Conservation (phyloP, 1,284 basidiomycete species). For the Coriolopsis trogii region DNA sequence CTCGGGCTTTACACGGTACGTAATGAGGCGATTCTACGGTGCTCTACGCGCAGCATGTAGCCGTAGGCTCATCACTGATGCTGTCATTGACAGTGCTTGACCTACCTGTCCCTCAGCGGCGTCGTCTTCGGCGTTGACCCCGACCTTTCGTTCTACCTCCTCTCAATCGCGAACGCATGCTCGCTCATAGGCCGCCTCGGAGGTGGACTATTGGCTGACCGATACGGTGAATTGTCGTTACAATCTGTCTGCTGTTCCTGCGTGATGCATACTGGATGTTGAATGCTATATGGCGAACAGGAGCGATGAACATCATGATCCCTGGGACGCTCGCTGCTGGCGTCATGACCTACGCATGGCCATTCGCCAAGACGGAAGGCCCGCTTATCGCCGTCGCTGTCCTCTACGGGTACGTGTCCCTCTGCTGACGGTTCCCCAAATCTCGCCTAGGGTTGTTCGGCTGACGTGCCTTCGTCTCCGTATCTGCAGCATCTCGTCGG, state of each 20-base stretch:
- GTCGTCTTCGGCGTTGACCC: conserved; percentile 38
- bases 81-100: conserved; percentile 41
- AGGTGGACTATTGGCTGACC: conserved; percentile 44
- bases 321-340: conserved; percentile 52
- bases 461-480: not conserved
- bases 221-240: conserved; percentile 38
- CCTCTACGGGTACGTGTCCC: conserved; percentile 48
- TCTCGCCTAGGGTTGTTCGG: not conserved
- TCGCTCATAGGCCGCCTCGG: conserved; percentile 46
- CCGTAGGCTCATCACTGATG: too few species aligned
- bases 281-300: conserved; percentile 29
- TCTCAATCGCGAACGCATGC: conserved; percentile 47
- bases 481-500: conserved; percentile 47
- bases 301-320: conserved; percentile 57
- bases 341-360: conserved; percentile 60
- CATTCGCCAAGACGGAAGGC: conserved; percentile 45
- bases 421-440: not conserved
- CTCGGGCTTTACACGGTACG: conserved; percentile 61
- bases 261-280: not conserved
- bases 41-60: too few species aligned
- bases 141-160: conserved; percentile 45
- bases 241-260: not conserved
- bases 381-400: conserved; percentile 50
- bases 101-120: conserved; percentile 49
- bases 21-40: too few species aligned